These are phyloP conservation scores for Solanum pimpinellifolium DNA, from an alignment of 257 asterid genomes.

Conservation along the genomic window DNA sequence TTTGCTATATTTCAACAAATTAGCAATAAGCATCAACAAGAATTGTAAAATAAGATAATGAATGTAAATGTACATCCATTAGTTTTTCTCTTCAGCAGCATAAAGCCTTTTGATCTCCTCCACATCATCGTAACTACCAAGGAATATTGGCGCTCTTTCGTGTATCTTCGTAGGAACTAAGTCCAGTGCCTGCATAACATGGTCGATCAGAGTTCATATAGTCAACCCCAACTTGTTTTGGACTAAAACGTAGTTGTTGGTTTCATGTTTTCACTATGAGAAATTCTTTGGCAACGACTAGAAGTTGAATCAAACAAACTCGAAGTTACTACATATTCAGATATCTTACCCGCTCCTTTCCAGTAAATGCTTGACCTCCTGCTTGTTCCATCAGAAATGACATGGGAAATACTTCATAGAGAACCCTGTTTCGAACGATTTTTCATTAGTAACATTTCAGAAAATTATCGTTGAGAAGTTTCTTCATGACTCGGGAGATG, in stretches of 20 bases:
- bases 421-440: constrained; percentile 46
- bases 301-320: background rate
- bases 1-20: background rate
- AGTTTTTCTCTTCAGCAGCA: constrained; percentile 49
- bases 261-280: background rate
- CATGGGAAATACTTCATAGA: constrained; percentile 98
- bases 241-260: background rate
- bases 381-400: constrained; percentile 97
- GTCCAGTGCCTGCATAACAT: constrained; percentile 58
- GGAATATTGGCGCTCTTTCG: constrained; percentile 87
- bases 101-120: constrained; percentile 87
- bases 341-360: constrained; percentile 62
- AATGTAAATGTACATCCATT: constrained; percentile 2
- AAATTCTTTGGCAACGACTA: background rate
- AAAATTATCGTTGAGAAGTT: background rate
- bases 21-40: background rate
- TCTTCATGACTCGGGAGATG: background rate
- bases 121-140: constrained; percentile 87
- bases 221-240: background rate
- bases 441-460: background rate
- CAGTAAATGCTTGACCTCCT: constrained; percentile 93
- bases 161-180: constrained; percentile 73
- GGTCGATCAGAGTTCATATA: background rate
- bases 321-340: background rate
- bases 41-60: background rate